Percentiles rank a stretch among this genome's conserved stretches.
These are phyloP conservation scores for Collybia mongolica DNA, from an alignment of 768 basidiomycete genomes.

Conservation along the genomic window DNA sequence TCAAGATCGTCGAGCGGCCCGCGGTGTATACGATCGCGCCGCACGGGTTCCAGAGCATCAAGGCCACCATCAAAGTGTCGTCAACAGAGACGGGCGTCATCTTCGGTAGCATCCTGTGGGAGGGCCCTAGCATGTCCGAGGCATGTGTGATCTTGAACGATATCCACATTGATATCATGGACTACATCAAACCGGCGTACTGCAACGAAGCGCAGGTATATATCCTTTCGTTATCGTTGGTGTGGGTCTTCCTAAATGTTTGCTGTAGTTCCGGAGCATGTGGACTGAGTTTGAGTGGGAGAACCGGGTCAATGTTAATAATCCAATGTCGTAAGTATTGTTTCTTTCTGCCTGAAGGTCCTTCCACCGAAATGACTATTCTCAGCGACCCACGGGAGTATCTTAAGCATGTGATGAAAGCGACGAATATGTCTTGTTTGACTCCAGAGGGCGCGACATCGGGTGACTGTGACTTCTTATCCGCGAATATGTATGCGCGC, in stretches of 20 bases:
- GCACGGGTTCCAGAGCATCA: slow-evolving; percentile 97
- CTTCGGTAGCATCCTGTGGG: slow-evolving; percentile 97
- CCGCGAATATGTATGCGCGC: slow-evolving; percentile 94
- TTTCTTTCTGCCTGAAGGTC: no score
- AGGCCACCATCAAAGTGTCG: slow-evolving; percentile 97
- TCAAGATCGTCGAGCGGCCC: slow-evolving; percentile 97
- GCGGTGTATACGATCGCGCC: slow-evolving; percentile 91
- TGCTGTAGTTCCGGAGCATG: slow-evolving; percentile 85
- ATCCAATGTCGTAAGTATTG: slow-evolving; percentile 68
- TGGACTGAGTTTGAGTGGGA: slow-evolving; percentile 99
- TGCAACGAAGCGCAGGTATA: slow-evolving; percentile 91
- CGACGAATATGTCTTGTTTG: slow-evolving; percentile 96
- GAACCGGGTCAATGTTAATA: slow-evolving; percentile 95
- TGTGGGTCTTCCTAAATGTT: neutral
- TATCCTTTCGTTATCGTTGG: slow-evolving; percentile 3
- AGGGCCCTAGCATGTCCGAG: slow-evolving; percentile 84
- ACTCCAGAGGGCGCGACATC: slow-evolving; percentile 94
- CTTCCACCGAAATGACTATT: neutral
- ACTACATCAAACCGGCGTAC: slow-evolving; percentile 95
- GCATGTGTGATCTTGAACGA: slow-evolving; percentile 94
- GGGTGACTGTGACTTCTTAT: slow-evolving; percentile 95
- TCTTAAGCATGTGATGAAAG: slow-evolving; percentile 92
- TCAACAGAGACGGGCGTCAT: slow-evolving; percentile 99
- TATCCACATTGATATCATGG: slow-evolving; percentile 98
- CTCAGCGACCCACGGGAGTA: slow-evolving; percentile 82